Evolutionary conservation across 2,329 filamentous ascomycete species (phyloP).

Genomic region (Gnomoniopsis smithogilvyi): DNA sequence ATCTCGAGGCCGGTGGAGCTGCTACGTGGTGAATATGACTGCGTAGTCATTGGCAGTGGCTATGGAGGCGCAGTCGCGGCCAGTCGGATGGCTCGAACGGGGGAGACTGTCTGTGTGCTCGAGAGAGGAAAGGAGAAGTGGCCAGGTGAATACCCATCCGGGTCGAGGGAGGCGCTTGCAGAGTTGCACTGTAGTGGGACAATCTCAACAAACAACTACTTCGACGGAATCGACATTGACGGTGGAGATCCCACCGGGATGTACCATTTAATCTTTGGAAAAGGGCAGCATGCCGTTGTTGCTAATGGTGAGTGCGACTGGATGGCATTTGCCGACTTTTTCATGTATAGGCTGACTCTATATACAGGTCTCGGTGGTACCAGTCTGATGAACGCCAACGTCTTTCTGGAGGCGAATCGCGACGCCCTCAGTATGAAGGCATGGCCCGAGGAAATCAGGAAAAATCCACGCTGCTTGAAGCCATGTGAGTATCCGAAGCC

Average conservation of each 20-base stretch:
- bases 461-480: conserved; percentile 38
- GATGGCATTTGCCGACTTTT: background rate
- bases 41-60: conserved; percentile 65
- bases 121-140: conserved; percentile 63
- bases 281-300: conserved; percentile 62
- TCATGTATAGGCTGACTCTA: conserved; percentile 8
- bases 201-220: conserved; percentile 37
- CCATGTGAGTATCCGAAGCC: conserved; percentile 40
- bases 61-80: conserved; percentile 67
- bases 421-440: conserved; percentile 48
- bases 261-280: conserved; percentile 61
- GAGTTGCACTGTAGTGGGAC: conserved; percentile 57
- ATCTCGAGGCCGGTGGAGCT: conserved; percentile 56
- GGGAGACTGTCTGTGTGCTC: conserved; percentile 59
- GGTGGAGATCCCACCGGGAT: conserved; percentile 56
- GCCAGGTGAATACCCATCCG: conserved; percentile 62
- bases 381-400: conserved; percentile 64
- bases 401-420: conserved; percentile 59
- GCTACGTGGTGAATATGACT: conserved; percentile 58
- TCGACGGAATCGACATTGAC: conserved; percentile 40
- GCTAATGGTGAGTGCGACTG: conserved; percentile 46
- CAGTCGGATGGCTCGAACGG: conserved; percentile 59
- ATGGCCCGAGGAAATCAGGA: conserved; percentile 58
- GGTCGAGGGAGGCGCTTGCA: conserved; percentile 40
- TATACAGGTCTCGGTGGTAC: conserved; percentile 59